Evolutionary conservation across 2,329 filamentous ascomycete genomes (phyloP).

Genomic region (Alternaria sp.): DNA sequence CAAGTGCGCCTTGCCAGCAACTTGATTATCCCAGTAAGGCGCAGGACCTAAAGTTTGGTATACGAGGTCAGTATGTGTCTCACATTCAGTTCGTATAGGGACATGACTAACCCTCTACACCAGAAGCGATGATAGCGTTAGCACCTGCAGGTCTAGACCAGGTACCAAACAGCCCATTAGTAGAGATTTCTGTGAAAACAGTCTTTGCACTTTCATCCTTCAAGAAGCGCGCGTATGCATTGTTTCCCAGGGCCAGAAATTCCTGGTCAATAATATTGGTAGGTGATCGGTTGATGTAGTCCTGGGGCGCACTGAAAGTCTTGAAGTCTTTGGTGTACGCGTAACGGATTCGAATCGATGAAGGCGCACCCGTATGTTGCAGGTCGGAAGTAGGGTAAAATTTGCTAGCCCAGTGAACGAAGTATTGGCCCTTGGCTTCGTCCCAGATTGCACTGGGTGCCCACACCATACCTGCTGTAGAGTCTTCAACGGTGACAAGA

Average conservation of each 20-base stretch:
- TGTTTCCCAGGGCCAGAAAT: slow-evolving; percentile 58
- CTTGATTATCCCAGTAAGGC: slow-evolving; percentile 46
- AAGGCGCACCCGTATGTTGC: slow-evolving; percentile 59
- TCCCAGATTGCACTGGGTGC: slow-evolving; percentile 66
- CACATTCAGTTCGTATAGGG: too few relatives aligned
- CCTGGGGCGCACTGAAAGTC: slow-evolving; percentile 61
- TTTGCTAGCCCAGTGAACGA: slow-evolving; percentile 61
- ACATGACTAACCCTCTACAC: slow-evolving; percentile 26
- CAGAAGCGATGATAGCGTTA: slow-evolving; percentile 51
- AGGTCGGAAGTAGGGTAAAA: slow-evolving; percentile 59
- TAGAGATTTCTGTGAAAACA: slow-evolving; percentile 62
- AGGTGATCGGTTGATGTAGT: slow-evolving; percentile 60
- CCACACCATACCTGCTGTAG: slow-evolving; percentile 67
- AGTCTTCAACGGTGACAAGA: slow-evolving; percentile 61
- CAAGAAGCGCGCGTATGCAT: slow-evolving; percentile 63
- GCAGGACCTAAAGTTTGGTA: slow-evolving; percentile 28
- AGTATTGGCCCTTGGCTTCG: slow-evolving; percentile 55
- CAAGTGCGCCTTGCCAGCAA: slow-evolving; percentile 53
- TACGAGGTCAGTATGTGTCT: too few relatives aligned
- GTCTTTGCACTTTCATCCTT: slow-evolving; percentile 64
- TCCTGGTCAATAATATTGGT: slow-evolving; percentile 66
- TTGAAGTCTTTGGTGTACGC: slow-evolving; percentile 65
- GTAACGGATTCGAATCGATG: slow-evolving; percentile 59
- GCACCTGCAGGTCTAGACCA: slow-evolving; percentile 61
- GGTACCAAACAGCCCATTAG: slow-evolving; percentile 60